phyloP scores from a whole-genome alignment of 1,284 basidiomycete genomes.

The Cryptococcus deneoformans region DNA sequence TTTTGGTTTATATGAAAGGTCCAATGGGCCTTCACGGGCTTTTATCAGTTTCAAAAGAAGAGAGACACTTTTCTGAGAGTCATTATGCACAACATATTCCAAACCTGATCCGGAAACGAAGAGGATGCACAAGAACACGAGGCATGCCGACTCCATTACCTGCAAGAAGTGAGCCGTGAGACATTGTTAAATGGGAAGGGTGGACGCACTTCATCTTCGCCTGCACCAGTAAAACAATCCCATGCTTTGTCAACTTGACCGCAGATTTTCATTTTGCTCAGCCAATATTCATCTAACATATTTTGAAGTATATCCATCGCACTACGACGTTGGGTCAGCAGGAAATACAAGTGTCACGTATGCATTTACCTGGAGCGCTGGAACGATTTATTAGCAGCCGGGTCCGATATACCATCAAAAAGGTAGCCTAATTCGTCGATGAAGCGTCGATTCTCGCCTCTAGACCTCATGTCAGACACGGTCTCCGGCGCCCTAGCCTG shows the following conservation, averaged over 20 bases:
- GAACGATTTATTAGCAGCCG: slow-evolving; percentile 14
- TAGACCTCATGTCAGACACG: slow-evolving; percentile 44
- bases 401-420: slow-evolving; percentile 32
- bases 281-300: slow-evolving; percentile 38
- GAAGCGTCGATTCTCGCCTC: slow-evolving; percentile 45
- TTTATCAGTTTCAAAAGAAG: slow-evolving; percentile 9
- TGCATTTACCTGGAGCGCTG: slow-evolving; percentile 30
- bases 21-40: slow-evolving; percentile 19
- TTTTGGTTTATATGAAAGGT: slow-evolving; percentile 16
- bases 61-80: slow-evolving; percentile 9
- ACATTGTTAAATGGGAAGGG: not conserved
- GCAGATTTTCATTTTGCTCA: slow-evolving; percentile 35
- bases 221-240: slow-evolving; percentile 12
- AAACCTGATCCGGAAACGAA: slow-evolving; percentile 14
- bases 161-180: slow-evolving; percentile 1
- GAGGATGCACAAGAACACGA: slow-evolving; percentile 28
- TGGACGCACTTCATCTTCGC: slow-evolving; percentile 22
- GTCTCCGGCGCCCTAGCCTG: slow-evolving; percentile 34
- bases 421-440: slow-evolving; percentile 44
- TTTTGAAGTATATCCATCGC: slow-evolving; percentile 38
- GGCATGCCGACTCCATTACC: slow-evolving; percentile 25
- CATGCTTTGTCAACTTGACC: slow-evolving; percentile 41
- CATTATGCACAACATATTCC: slow-evolving; percentile 13
- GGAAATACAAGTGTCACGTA: not conserved
- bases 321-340: slow-evolving; percentile 13